Percentiles rank a stretch among this genome's conserved stretches.
Evolutionary conservation across 2,329 filamentous ascomycete genomes (phyloP).

Genomic region (Juglanconis oblonga): DNA sequence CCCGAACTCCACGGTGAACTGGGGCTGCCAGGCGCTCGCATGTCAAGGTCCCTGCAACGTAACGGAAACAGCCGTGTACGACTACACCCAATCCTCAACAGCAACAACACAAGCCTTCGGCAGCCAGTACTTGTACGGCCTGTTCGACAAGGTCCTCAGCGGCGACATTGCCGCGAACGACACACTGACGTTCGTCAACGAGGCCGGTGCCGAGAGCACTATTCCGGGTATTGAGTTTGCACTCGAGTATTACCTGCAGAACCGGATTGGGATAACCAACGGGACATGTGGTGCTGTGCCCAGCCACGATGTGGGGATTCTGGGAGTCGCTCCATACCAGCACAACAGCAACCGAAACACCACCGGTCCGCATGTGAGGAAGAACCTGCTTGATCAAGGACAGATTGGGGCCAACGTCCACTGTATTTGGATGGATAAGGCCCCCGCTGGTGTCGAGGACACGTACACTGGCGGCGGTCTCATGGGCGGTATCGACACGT

Average conservation of each 20-base stretch:
- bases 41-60: slow-evolving; percentile 18
- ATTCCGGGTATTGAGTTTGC: slow-evolving; percentile 26
- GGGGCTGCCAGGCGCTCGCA: slow-evolving; percentile 11
- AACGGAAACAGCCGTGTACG: slow-evolving; percentile 2
- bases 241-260: slow-evolving; percentile 24
- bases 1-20: slow-evolving; percentile 17
- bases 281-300: slow-evolving; percentile 15
- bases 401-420: slow-evolving; percentile 27
- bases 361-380: slow-evolving; percentile 28
- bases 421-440: slow-evolving; percentile 33
- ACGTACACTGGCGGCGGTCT: slow-evolving; percentile 29
- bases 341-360: slow-evolving; percentile 16
- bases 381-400: slow-evolving; percentile 29
- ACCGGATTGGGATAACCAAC: slow-evolving; percentile 20
- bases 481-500: slow-evolving; percentile 31
- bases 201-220: not conserved
- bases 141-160: slow-evolving; percentile 18
- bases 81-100: slow-evolving; percentile 10
- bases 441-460: slow-evolving; percentile 21
- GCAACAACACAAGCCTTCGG: slow-evolving; percentile 13
- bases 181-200: slow-evolving; percentile 24
- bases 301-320: slow-evolving; percentile 28
- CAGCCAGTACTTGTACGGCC: slow-evolving; percentile 20
- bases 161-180: slow-evolving; percentile 21
- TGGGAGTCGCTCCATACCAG: slow-evolving; percentile 28